Conservation (phyloP, 768 basidiomycete genomes). For the Xerocomellus chrysenteron region DNA sequence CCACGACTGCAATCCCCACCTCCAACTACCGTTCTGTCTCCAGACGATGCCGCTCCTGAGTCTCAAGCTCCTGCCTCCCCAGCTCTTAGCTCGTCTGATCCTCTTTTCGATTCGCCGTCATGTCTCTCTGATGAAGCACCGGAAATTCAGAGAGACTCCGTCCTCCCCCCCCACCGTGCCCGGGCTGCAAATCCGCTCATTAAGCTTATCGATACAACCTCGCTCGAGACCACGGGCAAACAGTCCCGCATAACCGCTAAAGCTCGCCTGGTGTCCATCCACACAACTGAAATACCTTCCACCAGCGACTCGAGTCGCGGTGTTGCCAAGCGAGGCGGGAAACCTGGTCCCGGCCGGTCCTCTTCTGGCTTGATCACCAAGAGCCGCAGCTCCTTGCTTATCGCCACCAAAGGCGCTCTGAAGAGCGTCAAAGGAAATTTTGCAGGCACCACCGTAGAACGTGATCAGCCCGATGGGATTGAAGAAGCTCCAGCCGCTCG, state of each 20-base stretch:
- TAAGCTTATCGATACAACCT: slow-evolving; percentile 45
- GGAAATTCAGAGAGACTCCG: slow-evolving; percentile 4
- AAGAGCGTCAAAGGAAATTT: slow-evolving; percentile 52
- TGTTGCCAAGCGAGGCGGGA: slow-evolving; percentile 20
- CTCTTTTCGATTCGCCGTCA: slow-evolving; percentile 32
- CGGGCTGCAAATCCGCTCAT: slow-evolving; percentile 55
- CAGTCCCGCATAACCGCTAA: slow-evolving; percentile 51
- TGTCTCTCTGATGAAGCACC: slow-evolving; percentile 2
- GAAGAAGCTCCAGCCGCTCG: slow-evolving; percentile 6
- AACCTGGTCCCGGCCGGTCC: slow-evolving; percentile 53
- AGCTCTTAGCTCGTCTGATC: slow-evolving; percentile 14
- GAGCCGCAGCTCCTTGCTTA: slow-evolving; percentile 53
- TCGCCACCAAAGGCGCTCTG: slow-evolving; percentile 49
- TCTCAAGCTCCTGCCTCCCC: slow-evolving; percentile 14
- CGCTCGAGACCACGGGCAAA: slow-evolving; percentile 20
- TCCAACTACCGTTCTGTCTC: neutral
- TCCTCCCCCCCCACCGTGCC: slow-evolving; percentile 41
- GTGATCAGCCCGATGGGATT: slow-evolving; percentile 22
- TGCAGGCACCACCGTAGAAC: slow-evolving; percentile 10
- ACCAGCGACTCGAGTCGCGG: slow-evolving; percentile 7
- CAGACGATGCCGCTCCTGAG: neutral
- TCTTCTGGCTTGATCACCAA: slow-evolving; percentile 42
- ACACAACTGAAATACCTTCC: slow-evolving; percentile 5
- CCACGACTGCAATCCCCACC: neutral
- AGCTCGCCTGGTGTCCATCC: slow-evolving; percentile 40